Conservation (phyloP, 1,284 basidiomycete species). For the Quambalaria eucalypti region DNA sequence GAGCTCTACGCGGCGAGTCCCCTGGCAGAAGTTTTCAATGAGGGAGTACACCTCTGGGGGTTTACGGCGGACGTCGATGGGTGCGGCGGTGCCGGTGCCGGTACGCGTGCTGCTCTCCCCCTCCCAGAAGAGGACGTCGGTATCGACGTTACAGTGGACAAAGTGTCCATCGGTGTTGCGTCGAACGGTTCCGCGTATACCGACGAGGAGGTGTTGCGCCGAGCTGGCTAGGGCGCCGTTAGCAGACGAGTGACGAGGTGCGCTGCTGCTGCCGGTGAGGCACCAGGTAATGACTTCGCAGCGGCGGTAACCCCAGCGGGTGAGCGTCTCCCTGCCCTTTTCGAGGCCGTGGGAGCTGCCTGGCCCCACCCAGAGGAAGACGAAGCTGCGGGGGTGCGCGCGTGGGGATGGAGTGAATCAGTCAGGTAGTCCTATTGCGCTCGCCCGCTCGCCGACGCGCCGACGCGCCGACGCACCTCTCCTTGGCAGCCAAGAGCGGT, state of each 20-base stretch:
- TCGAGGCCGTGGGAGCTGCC: slow-evolving; percentile 85
- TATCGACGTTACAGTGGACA: slow-evolving; percentile 96
- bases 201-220: slow-evolving; percentile 81
- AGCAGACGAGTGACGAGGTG: no score
- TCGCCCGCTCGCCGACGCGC: not conserved
- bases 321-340: slow-evolving; percentile 77
- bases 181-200: slow-evolving; percentile 93
- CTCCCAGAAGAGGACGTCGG: slow-evolving; percentile 85
- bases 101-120: not conserved
- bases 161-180: slow-evolving; percentile 88
- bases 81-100: not conserved
- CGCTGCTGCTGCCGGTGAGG: not conserved
- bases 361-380: slow-evolving; percentile 93
- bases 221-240: not conserved
- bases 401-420: not conserved
- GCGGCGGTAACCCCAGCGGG: slow-evolving; percentile 86
- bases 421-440: not conserved
- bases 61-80: slow-evolving; percentile 64
- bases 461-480: slow-evolving; percentile 16
- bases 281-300: slow-evolving; percentile 74
- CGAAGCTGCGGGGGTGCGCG: slow-evolving; percentile 53
- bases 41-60: slow-evolving; percentile 91
- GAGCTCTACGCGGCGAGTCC: slow-evolving; percentile 78
- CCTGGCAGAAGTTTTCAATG: slow-evolving; percentile 95
- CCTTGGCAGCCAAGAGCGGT: slow-evolving; percentile 70